Conservation (phyloP, 371 early-diverging fungal genomes). For the Mortierella sp. region DNA sequence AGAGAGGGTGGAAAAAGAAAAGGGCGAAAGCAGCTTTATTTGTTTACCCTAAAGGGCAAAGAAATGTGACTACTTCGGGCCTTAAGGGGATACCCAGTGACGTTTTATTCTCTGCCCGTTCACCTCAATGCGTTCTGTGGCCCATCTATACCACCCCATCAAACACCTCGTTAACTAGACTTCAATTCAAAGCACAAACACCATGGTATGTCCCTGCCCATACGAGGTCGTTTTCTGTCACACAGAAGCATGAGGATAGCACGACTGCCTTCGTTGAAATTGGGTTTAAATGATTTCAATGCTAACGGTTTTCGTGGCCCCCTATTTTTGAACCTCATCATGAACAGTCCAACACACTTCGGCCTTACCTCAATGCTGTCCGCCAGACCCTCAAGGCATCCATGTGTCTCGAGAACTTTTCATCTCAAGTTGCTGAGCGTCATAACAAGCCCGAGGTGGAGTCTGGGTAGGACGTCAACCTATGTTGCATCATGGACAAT, state of each 20-base stretch:
- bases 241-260: too few species aligned
- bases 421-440: slow-evolving; percentile 96
- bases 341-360: slow-evolving; percentile 94
- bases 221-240: neutral
- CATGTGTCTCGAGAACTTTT: slow-evolving; percentile 96
- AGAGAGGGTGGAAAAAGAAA: slow-evolving; percentile 1
- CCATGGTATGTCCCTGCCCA: neutral
- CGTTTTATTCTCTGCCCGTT: neutral
- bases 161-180: too few species aligned
- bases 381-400: slow-evolving; percentile 95
- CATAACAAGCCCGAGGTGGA: slow-evolving; percentile 99
- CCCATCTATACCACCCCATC: neutral
- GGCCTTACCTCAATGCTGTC: slow-evolving; percentile 95
- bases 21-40: neutral
- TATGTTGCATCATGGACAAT: neutral
- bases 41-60: too few species aligned
- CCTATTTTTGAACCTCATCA: too few species aligned
- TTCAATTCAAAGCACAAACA: too few species aligned
- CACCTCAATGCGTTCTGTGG: neutral
- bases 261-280: too few species aligned
- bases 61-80: neutral
- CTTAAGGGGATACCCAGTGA: too few species aligned
- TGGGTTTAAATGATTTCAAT: too few species aligned
- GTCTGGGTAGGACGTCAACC: slow-evolving; percentile 73
- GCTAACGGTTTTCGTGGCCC: too few species aligned